Percentiles rank a stretch among this genome's conserved stretches.
These are phyloP conservation scores for Chlamydomonas reinhardtii DNA, from an alignment of 163 green algal species.

Conservation along the genomic window DNA sequence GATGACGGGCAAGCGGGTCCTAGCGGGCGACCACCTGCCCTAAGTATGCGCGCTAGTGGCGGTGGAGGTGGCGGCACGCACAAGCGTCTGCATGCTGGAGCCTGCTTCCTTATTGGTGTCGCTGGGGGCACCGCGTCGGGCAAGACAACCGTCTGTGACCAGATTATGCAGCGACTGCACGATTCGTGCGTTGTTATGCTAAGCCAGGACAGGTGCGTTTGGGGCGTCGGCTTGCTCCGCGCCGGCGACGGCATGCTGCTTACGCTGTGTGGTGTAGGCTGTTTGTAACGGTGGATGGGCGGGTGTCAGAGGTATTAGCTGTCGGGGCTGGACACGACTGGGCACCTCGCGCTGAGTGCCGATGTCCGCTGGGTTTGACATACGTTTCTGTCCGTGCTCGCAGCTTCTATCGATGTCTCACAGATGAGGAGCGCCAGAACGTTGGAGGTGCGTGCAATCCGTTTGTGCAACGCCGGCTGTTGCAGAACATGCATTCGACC, in stretches of 20 bases:
- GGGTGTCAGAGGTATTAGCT: neutral
- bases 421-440: neutral
- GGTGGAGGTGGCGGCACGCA: neutral
- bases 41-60: neutral
- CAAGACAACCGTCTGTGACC: constrained; percentile 88
- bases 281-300: neutral
- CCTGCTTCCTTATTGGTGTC: constrained; percentile 24
- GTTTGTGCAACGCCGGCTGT: too few relatives aligned
- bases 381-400: too few relatives aligned
- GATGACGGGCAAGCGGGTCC: neutral
- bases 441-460: neutral
- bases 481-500: too few relatives aligned
- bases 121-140: constrained; percentile 81
- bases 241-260: constrained; percentile 51
- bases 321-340: too few relatives aligned
- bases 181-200: constrained; percentile 82
- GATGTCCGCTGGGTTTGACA: too few relatives aligned
- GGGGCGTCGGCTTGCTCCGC: constrained; percentile 68
- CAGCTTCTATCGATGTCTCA: too few relatives aligned
- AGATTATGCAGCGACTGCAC: constrained; percentile 84
- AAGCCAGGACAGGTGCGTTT: constrained; percentile 88
- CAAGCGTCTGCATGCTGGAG: constrained; percentile 14
- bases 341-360: too few relatives aligned
- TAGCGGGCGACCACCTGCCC: neutral
- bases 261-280: neutral